Evolutionary conservation across 345 rosid genomes (phyloP).

Genomic region (Aquilaria sinensis): DNA sequence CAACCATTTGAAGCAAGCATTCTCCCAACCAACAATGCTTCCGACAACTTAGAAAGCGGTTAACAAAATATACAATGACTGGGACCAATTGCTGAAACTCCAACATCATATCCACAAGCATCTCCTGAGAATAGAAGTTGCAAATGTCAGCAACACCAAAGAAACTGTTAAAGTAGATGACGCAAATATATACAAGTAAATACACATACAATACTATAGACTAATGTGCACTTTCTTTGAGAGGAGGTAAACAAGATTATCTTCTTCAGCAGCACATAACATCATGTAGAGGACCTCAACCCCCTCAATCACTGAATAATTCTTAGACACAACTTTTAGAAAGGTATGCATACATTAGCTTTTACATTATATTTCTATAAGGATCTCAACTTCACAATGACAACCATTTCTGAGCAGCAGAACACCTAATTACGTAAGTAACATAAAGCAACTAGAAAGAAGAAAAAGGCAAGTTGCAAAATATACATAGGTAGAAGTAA

Average conservation of each 20-base stretch:
- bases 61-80: constrained; percentile 55
- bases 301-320: too few relatives aligned
- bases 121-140: constrained; percentile 41
- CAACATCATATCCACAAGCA: constrained; percentile 69
- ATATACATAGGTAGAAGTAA: background rate
- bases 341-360: too few relatives aligned
- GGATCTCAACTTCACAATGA: too few relatives aligned
- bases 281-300: too few relatives aligned
- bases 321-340: too few relatives aligned
- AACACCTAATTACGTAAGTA: background rate
- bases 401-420: too few relatives aligned
- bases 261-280: too few relatives aligned
- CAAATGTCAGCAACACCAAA: constrained; percentile 12
- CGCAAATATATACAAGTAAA: background rate
- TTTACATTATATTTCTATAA: too few relatives aligned
- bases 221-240: too few relatives aligned
- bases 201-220: background rate
- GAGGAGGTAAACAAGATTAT: too few relatives aligned
- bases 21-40: constrained; percentile 83
- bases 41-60: constrained; percentile 62
- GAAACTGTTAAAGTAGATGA: background rate
- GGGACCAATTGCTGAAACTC: constrained; percentile 69
- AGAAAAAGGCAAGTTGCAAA: constrained; percentile 5
- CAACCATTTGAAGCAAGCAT: constrained; percentile 67
- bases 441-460: background rate